A percentile compares a stretch with the other conserved stretches of the same genome.
Evolutionary conservation across 2,329 filamentous ascomycete genomes (phyloP).

Genomic region (Fusarium sp.): DNA sequence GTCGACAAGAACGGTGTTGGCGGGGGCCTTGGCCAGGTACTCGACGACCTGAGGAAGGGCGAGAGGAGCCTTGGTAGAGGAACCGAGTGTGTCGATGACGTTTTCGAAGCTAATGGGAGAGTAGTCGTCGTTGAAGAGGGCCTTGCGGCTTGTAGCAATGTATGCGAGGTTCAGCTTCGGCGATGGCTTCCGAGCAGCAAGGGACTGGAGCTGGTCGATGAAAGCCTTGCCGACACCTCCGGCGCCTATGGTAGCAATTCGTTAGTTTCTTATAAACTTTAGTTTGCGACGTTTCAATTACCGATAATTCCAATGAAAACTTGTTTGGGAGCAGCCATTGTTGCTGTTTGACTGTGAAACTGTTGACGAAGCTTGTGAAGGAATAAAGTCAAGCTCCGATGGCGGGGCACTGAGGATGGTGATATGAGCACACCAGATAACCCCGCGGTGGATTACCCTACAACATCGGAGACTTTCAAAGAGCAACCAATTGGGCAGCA

Average conservation of each 20-base stretch:
- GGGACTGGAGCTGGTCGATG: constrained; percentile 80
- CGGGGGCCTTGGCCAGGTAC: constrained; percentile 82
- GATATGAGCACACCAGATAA: constrained; percentile 40
- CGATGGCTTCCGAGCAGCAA: constrained; percentile 74
- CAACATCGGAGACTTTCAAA: constrained; percentile 19
- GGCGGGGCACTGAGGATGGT: constrained; percentile 49
- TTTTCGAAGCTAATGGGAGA: constrained; percentile 72
- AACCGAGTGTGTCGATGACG: constrained; percentile 71
- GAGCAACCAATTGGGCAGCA: constrained; percentile 31
- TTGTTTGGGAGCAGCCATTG: constrained; percentile 61
- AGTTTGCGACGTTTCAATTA: constrained; percentile 42
- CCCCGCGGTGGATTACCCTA: constrained; percentile 49
- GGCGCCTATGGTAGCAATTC: constrained; percentile 69
- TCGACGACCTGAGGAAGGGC: constrained; percentile 77
- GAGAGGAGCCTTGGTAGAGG: constrained; percentile 74
- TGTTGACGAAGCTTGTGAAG: constrained; percentile 40
- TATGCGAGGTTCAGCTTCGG: constrained; percentile 83
- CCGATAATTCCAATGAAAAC: constrained; percentile 67
- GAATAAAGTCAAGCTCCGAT: constrained; percentile 51
- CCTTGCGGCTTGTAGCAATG: constrained; percentile 86
- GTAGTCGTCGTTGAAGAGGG: constrained; percentile 81
- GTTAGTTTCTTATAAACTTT: constrained; percentile 22
- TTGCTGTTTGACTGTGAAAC: constrained; percentile 32
- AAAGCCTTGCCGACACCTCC: constrained; percentile 95
- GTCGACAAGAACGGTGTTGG: constrained; percentile 87